Evolutionary conservation across 179 eudicot genomes (phyloP).

Genomic region (Dionaea muscipula): DNA sequence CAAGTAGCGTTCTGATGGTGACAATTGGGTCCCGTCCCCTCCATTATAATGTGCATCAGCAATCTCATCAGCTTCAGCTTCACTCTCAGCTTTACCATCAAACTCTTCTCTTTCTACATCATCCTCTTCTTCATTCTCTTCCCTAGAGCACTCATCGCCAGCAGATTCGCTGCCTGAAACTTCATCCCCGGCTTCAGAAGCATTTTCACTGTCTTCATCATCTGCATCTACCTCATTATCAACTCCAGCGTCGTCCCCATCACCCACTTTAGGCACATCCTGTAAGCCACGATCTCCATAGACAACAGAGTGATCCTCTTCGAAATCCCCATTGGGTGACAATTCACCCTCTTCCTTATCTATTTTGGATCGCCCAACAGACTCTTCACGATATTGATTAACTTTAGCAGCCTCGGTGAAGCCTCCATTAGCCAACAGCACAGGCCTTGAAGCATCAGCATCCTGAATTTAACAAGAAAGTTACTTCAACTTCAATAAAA

Average conservation of each 20-base stretch:
- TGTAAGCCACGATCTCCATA: slow-evolving; percentile 26
- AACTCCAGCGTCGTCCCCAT: slow-evolving; percentile 31
- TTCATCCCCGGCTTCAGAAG: slow-evolving; percentile 60
- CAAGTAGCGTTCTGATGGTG: slow-evolving; percentile 39
- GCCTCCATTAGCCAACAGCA: slow-evolving; percentile 30
- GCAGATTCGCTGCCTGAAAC: slow-evolving; percentile 75
- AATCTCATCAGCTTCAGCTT: slow-evolving; percentile 82
- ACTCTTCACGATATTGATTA: slow-evolving; percentile 25
- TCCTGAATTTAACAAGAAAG: slow-evolving; percentile 27
- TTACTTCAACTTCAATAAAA: slow-evolving; percentile 2
- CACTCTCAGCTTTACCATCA: slow-evolving; percentile 81
- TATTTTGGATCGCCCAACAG: slow-evolving; percentile 37
- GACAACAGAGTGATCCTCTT: slow-evolving; percentile 39
- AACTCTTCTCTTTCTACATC: slow-evolving; percentile 52
- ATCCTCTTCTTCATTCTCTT: slow-evolving; percentile 71
- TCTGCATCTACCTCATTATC: slow-evolving; percentile 68
- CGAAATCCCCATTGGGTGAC: slow-evolving; percentile 68
- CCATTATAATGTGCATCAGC: slow-evolving; percentile 46
- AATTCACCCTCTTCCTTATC: slow-evolving; percentile 93
- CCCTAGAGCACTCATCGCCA: slow-evolving; percentile 70
- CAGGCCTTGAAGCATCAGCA: slow-evolving; percentile 27
- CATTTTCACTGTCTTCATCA: slow-evolving; percentile 77
- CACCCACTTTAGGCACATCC: slow-evolving; percentile 24
- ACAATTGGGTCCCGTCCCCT: slow-evolving; percentile 37
- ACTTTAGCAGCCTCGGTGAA: slow-evolving; percentile 23